Base-by-base conservation (phyloP, 495 filamentous ascomycete species). In the Ascodesmis nigricans region DNA sequence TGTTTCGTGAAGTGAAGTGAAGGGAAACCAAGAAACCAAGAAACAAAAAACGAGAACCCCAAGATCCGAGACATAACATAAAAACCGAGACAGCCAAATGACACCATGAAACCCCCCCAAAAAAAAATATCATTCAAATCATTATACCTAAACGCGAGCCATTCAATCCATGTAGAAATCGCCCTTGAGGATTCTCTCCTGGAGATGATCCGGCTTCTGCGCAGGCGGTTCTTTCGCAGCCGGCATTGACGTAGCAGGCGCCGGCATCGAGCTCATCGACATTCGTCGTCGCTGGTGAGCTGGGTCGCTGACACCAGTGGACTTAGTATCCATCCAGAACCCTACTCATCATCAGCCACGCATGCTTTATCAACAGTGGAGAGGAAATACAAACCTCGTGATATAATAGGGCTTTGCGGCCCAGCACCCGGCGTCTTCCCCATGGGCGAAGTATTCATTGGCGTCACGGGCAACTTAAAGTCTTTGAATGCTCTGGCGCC, bases 121-220 rank as follows among this genome's bases (percentile, higher is more conserved):
- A 19, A 19, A 17, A 21, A 8, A 17, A 5, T 9, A 33, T 20
- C 31, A 33, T 33, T 16, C 5, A 5, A 5, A 33, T 20, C 13
- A 33, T 33, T 16, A 19, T 33, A 8, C 5, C 10, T 6, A 7
- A 33, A 16, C 31, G 6, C 31, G n/a, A 42, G 19, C 6, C 15
- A 1, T 5, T 63, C 63, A 97, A 49, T 97, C 87, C 81, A 95
- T 92, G 57, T 81, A 83, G 49, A 97, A 92, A 46, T 97, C 87
- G 21, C 87, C 87, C 55, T 90, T 83, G 39, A 97, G 61, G 43
- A 97, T 93, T 41, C 91, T 69, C 64, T 97, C 87, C 56, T 91
- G 79, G 60, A 93, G 81, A 44, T 71, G 72, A 58, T 97, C 87
- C 9, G 81, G 80, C 39, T 41, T 40, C 22, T 33, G 27, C n/a